Conservation (phyloP, 768 basidiomycete genomes). For the Termitomyces sp. region DNA sequence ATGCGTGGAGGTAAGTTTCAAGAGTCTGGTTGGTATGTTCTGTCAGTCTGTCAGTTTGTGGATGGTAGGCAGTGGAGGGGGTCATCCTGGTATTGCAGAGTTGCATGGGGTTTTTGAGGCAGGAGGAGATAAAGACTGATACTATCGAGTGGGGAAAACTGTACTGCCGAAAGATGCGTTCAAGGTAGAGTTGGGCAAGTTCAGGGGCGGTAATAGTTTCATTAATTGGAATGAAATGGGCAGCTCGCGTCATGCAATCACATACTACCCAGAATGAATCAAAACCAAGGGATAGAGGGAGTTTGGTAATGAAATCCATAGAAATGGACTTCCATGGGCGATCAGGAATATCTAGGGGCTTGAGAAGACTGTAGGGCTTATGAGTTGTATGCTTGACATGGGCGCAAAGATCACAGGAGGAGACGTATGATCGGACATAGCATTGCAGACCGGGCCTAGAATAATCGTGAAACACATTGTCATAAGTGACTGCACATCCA, state of each 20-base stretch:
- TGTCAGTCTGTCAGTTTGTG: conserved; percentile 15
- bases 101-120: conserved; percentile 17
- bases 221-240: conserved; percentile 34
- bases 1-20: too few relatives aligned
- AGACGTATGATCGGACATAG: conserved; percentile 22
- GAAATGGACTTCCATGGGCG: conserved; percentile 30
- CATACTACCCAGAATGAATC: conserved; percentile 32
- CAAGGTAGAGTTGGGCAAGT: conserved; percentile 29
- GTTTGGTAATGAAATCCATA: conserved; percentile 38
- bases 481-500: conserved; percentile 26
- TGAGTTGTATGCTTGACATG: conserved; percentile 27
- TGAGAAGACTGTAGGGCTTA: conserved; percentile 29
- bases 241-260: conserved; percentile 33
- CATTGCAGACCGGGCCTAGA: conserved; percentile 31
- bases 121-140: conserved; percentile 28
- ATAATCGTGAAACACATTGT: conserved; percentile 27
- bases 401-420: conserved; percentile 29
- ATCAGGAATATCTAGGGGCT: conserved; percentile 29
- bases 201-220: conserved; percentile 22
- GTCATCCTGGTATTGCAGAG: conserved; percentile 5
- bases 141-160: conserved; percentile 23
- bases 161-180: conserved; percentile 19
- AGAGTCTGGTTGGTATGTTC: too few relatives aligned
- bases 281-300: conserved; percentile 31
- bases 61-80: conserved; percentile 36